Percentiles rank a stretch among this genome's conserved stretches.
phyloP scores from a whole-genome alignment of 495 filamentous ascomycete genomes.

The Penicillium egyptiacum region DNA sequence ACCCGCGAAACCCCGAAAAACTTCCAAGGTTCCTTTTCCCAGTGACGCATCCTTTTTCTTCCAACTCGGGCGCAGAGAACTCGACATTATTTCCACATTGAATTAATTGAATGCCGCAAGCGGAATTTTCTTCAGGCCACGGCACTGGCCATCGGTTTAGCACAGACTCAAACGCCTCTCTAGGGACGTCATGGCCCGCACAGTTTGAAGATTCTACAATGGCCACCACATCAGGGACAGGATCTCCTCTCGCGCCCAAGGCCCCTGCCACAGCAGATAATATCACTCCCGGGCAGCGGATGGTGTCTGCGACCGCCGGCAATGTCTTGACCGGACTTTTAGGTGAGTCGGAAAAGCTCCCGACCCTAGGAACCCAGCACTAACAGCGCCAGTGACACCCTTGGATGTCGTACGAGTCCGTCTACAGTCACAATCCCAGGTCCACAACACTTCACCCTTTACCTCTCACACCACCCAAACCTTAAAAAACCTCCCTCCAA shows the following conservation, averaged over 20 bases:
- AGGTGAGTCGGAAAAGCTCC: slow-evolving; percentile 53
- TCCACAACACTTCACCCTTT: slow-evolving; percentile 38
- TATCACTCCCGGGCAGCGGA: slow-evolving; percentile 80
- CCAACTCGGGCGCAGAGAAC: not conserved
- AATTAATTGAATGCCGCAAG: slow-evolving; percentile 23
- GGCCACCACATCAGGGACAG: slow-evolving; percentile 37
- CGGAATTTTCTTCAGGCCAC: slow-evolving; percentile 16
- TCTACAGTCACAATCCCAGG: slow-evolving; percentile 75
- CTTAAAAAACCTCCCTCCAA: slow-evolving; percentile 66
- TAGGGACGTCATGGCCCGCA: slow-evolving; percentile 39
- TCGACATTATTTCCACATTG: not conserved
- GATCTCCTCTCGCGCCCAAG: slow-evolving; percentile 20
- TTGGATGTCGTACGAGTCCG: slow-evolving; percentile 96
- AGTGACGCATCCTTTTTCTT: slow-evolving; percentile 21
- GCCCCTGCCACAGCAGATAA: slow-evolving; percentile 37
- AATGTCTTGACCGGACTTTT: slow-evolving; percentile 87
- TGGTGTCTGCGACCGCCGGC: slow-evolving; percentile 89
- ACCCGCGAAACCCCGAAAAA: slow-evolving; percentile 36
- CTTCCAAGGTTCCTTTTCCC: slow-evolving; percentile 16
- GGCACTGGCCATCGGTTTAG: slow-evolving; percentile 12
- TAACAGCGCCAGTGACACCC: slow-evolving; percentile 73
- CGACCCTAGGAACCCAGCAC: not conserved
- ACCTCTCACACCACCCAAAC: slow-evolving; percentile 52
- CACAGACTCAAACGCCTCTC: slow-evolving; percentile 21
- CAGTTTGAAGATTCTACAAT: slow-evolving; percentile 36